These are phyloP conservation scores for Podospora conica DNA, from an alignment of 495 filamentous ascomycete genomes.

Conservation along the genomic window DNA sequence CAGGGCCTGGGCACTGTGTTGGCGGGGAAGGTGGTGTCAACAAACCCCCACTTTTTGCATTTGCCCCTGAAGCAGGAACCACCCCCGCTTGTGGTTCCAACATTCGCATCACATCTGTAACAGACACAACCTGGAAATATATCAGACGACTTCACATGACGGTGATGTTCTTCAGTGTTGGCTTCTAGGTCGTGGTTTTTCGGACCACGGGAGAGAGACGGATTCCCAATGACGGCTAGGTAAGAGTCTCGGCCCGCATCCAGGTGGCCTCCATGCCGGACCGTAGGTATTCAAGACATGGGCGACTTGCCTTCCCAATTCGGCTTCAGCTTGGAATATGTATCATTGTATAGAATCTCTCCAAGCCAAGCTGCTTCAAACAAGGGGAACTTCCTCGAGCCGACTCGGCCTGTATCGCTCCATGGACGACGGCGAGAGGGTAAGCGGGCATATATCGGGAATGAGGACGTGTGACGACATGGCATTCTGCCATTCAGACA, in stretches of 20 bases:
- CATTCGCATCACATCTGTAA: not conserved
- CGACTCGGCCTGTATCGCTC: not conserved
- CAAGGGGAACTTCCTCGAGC: not conserved
- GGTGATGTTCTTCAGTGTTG: not conserved
- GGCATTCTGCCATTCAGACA: constrained; percentile 1
- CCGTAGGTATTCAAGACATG: too few relatives aligned
- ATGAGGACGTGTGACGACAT: constrained; percentile 7
- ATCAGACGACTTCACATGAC: not conserved
- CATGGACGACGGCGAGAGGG: not conserved
- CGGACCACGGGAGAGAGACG: not conserved
- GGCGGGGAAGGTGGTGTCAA: not conserved
- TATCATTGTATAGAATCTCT: too few relatives aligned
- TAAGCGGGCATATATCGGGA: constrained; percentile 2
- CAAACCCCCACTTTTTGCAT: not conserved
- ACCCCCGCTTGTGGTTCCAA: not conserved
- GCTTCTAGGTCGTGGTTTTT: not conserved
- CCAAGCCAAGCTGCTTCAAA: not conserved
- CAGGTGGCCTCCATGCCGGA: too few relatives aligned
- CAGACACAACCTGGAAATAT: not conserved
- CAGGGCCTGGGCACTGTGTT: not conserved
- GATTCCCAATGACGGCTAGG: too few relatives aligned
- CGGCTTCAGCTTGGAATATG: not conserved
- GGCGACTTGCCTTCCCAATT: too few relatives aligned
- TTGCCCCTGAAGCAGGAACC: not conserved
- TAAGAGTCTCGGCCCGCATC: too few relatives aligned